Conservation (phyloP, 345 rosid genomes). For the Pseudoturritis turrita region DNA sequence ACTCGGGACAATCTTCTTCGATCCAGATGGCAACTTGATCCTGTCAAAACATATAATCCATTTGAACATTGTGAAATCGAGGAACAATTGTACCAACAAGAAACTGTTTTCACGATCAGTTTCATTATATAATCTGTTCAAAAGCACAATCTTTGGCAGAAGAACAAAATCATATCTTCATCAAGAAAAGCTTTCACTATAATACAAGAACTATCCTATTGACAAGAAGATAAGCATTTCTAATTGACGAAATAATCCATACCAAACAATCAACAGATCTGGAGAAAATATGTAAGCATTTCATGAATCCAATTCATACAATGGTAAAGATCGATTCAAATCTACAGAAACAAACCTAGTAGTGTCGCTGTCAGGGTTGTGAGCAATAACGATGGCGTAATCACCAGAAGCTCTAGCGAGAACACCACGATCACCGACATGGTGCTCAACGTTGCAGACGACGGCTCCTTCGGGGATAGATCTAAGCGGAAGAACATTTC, state of each 20-base stretch:
- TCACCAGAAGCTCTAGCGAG: constrained; percentile 56
- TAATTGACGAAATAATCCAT: not conserved
- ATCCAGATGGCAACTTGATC: constrained; percentile 73
- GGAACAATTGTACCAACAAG: not conserved
- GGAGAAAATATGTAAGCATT: not conserved
- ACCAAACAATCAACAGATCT: not conserved
- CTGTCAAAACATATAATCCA: constrained; percentile 15
- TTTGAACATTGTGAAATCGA: not conserved
- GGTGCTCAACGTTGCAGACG: constrained; percentile 69
- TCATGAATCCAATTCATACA: not conserved
- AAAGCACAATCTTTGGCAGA: not conserved
- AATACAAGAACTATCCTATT: not conserved
- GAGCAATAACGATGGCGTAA: constrained; percentile 60
- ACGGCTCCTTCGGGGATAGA: constrained; percentile 76
- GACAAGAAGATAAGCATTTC: not conserved
- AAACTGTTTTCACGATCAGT: not conserved
- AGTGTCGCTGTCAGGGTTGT: constrained; percentile 65
- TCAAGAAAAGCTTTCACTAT: not conserved
- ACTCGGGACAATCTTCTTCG: constrained; percentile 67
- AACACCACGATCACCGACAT: constrained; percentile 66
- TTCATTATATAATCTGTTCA: not conserved
- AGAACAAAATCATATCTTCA: not conserved
- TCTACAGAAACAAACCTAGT: constrained; percentile 35
- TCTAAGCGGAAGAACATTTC: constrained; percentile 51
- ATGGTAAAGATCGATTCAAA: not conserved